A percentile compares a stretch with the other conserved stretches of the same genome.
Evolutionary conservation across 352 stramenopile species (phyloP).

Genomic region (Phytophthora cactorum): DNA sequence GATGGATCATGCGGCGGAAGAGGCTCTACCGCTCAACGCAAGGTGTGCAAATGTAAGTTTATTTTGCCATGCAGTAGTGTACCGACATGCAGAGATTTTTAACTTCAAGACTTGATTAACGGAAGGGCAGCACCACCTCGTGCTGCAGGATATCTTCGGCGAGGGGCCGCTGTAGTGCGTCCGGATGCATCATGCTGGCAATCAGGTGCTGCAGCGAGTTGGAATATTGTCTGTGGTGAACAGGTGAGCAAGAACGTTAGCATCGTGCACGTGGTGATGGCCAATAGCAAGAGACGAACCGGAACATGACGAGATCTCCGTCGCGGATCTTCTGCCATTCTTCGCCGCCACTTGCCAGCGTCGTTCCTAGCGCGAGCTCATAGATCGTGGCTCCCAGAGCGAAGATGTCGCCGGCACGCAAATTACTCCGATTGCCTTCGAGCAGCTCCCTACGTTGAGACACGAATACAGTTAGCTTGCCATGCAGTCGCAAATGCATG

Average conservation of each 20-base stretch:
- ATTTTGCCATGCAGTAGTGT: conserved; percentile 25
- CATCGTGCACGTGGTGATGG: conserved; percentile 1
- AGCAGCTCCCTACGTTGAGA: conserved; percentile 63
- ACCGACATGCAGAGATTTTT: conserved; percentile 20
- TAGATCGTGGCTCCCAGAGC: conserved; percentile 87
- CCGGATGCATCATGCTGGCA: conserved; percentile 87
- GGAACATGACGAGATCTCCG: conserved; percentile 81
- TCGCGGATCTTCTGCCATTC: conserved; percentile 90
- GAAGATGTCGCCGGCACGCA: conserved; percentile 84
- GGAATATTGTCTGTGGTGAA: conserved; percentile 71
- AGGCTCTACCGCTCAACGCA: not conserved
- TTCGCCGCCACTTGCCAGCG: conserved; percentile 73
- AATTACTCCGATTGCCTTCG: conserved; percentile 78
- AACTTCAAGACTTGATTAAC: conserved; percentile 20
- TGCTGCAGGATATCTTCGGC: conserved; percentile 88
- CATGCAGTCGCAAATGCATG: not conserved
- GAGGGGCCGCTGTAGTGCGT: conserved; percentile 79
- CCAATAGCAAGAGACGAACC: conserved; percentile 36
- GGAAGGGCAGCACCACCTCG: conserved; percentile 77
- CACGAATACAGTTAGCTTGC: not conserved
- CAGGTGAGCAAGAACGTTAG: conserved; percentile 18
- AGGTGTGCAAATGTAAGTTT: conserved; percentile 17
- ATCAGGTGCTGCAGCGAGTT: conserved; percentile 89
- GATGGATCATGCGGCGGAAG: not conserved
- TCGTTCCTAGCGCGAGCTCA: conserved; percentile 73